Conservation (phyloP, 805 yeast species). For the Lachancea sp. region DNA sequence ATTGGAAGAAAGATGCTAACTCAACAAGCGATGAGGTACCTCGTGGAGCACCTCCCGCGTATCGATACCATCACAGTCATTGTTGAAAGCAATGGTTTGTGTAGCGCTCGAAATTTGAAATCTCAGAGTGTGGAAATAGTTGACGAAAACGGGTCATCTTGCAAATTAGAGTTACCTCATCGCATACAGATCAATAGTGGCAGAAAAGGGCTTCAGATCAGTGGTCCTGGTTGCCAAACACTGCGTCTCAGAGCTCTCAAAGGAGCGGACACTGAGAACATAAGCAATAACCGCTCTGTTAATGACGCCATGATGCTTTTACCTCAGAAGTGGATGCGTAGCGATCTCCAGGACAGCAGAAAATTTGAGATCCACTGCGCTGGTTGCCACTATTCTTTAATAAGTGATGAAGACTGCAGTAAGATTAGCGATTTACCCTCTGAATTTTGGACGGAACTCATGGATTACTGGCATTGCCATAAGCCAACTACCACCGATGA, state of each 20-base stretch:
- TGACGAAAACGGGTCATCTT: background rate
- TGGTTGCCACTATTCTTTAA: slow-evolving; percentile 8
- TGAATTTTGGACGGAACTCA: slow-evolving; percentile 87
- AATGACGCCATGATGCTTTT: slow-evolving; percentile 13
- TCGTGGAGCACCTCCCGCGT: slow-evolving; percentile 13
- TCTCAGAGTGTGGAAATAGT: slow-evolving; percentile 5
- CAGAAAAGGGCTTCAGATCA: background rate
- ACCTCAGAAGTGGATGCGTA: slow-evolving; percentile 24
- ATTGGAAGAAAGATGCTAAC: background rate
- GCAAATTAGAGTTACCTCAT: slow-evolving; percentile 5
- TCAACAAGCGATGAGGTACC: slow-evolving; percentile 7
- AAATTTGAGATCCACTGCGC: slow-evolving; percentile 14
- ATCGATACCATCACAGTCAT: slow-evolving; percentile 17
- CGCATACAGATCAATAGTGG: slow-evolving; percentile 1
- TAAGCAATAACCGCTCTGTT: slow-evolving; percentile 9
- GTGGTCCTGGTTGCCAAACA: background rate
- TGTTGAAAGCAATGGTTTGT: slow-evolving; percentile 11
- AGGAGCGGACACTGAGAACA: background rate
- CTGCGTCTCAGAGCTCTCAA: slow-evolving; percentile 1
- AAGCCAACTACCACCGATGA: slow-evolving; percentile 44
- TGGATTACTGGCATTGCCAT: slow-evolving; percentile 98
- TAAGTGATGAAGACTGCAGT: slow-evolving; percentile 15
- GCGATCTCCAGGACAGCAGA: slow-evolving; percentile 9
- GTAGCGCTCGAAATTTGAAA: slow-evolving; percentile 3
- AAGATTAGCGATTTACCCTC: slow-evolving; percentile 65